phyloP scores from a whole-genome alignment of 148 eudicot species.

The Cornus suecica region DNA sequence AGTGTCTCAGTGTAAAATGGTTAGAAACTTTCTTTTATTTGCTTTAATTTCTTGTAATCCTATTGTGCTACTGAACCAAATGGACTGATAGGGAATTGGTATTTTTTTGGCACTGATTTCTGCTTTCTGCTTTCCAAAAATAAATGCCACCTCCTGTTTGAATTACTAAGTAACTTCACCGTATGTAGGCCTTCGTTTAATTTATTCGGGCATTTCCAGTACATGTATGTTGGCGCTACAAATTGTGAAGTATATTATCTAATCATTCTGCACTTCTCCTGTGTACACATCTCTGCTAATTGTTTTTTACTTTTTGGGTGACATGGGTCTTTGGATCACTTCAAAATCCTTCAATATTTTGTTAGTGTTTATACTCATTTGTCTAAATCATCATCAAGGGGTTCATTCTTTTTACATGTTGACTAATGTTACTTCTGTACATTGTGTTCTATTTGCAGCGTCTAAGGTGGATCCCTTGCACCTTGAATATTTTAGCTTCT shows the following conservation, averaged over 20 bases:
- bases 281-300: background rate
- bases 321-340: background rate
- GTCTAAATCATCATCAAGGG: background rate
- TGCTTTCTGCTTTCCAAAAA: too few relatives aligned
- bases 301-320: background rate
- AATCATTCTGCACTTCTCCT: background rate
- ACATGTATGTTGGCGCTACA: background rate
- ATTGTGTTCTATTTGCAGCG: conserved; percentile 53
- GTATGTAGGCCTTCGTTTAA: too few relatives aligned
- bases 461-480: conserved; percentile 79
- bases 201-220: too few relatives aligned
- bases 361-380: background rate
- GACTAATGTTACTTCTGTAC: background rate
- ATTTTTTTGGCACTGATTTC: too few relatives aligned
- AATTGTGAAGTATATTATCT: background rate
- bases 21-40: too few relatives aligned
- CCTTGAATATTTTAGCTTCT: conserved; percentile 68
- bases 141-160: too few relatives aligned
- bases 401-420: background rate
- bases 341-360: background rate
- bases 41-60: too few relatives aligned
- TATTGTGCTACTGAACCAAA: too few relatives aligned
- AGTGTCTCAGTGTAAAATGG: too few relatives aligned
- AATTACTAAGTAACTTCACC: too few relatives aligned
- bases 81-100: too few relatives aligned